Base-by-base conservation (phyloP, 2,329 filamentous ascomycete genomes). In the Ploettnerulaceae sp. region DNA sequence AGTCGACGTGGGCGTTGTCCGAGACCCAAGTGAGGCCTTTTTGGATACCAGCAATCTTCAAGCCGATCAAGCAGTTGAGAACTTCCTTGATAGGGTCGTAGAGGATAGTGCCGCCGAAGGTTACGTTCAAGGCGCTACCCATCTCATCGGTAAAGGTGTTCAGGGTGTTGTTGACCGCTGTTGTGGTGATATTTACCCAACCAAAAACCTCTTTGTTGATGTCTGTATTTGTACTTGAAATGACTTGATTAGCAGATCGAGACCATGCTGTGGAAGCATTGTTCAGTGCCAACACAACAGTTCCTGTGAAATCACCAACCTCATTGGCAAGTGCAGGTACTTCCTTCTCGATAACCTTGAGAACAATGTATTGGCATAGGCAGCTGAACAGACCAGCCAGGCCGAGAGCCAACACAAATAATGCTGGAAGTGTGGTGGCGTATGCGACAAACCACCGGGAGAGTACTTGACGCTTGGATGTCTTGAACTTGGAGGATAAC, bases 21-120 rank as follows among this genome's bases (percentile, higher is more conserved):
- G 86, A 79, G 8, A 95, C 86, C 91, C 91, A 98, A 1, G 87
- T 95, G n/a, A 97, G 74, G 9, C 86, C 93, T 61, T 86, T 84
- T 65, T 97, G 81, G 55, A 98, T 80, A 17, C 82, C 78, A 56
- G 86, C 81, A 53, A 97, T 76, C 71, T 97, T 97, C 61, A 95
- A 74, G 6, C 84, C 81, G 54, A 97, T 80, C n/a, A 97, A 74
- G 62, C 93, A 97, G 62, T 87, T 78, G 53, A 96, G 76, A 25
- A 96, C 80, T 33, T 87, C 84, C 60, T 81, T 74, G 60, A 95
- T 82, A 0, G 89, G 86, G 21, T 83, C 78, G 55, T 89, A 77
- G 33, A 95, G 81, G 32, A 90, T 69, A 0, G 91, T 96, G 36
- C 81, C 82, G 40, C 88, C 87, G 64, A 97, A 96, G 3, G 85